These are phyloP conservation scores for Dioscorea dumetorum DNA, from an alignment of 106 monocot genomes.

Conservation along the genomic window DNA sequence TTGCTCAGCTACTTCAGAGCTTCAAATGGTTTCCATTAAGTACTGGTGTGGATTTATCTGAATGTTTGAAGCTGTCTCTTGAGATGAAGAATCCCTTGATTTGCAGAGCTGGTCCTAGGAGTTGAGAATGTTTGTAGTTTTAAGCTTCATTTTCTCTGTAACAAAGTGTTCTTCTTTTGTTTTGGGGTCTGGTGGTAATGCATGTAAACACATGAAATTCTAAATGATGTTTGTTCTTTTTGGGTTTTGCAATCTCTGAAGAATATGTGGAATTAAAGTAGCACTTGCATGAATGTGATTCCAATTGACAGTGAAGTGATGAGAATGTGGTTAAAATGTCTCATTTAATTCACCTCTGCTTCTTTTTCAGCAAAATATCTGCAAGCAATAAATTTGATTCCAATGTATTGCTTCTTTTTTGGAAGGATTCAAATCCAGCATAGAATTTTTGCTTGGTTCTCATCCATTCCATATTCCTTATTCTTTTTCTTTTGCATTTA, in stretches of 20 bases:
- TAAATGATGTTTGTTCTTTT: too few species aligned
- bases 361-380: background rate
- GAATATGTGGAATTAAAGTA: too few species aligned
- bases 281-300: too few species aligned
- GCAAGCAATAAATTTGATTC: conserved; percentile 2
- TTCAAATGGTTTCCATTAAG: conserved; percentile 15
- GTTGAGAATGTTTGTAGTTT: background rate
- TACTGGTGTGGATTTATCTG: conserved; percentile 23
- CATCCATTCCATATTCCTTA: too few species aligned
- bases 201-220: too few species aligned
- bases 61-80: conserved; percentile 34
- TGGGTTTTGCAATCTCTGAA: too few species aligned
- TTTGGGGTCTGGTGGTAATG: too few species aligned
- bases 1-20: conserved; percentile 38
- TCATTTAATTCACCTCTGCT: background rate
- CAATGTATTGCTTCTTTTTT: background rate
- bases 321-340: background rate
- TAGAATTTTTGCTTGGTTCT: background rate
- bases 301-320: background rate
- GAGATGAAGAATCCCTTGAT: conserved; percentile 42
- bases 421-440: conserved; percentile 1
- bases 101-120: conserved; percentile 27
- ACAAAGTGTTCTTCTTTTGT: too few species aligned
- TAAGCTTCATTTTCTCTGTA: background rate
- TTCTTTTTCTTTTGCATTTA: background rate